Base-by-base conservation (phyloP, 345 rosid species). In the Hibiscus mutabilis region DNA sequence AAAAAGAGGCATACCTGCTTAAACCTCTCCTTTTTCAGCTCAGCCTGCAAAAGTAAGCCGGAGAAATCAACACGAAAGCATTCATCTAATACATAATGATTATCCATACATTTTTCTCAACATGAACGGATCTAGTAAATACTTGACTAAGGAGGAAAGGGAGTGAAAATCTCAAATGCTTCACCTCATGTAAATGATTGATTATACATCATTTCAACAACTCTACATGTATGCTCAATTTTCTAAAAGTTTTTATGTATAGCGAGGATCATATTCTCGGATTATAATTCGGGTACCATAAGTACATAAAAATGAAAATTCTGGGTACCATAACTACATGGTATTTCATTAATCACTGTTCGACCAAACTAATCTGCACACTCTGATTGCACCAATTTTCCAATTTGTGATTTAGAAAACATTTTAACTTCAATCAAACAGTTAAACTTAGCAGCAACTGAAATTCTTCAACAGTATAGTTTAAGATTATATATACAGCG, bases 1-100 rank as follows among this genome's bases (percentile, higher is more conserved):
- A 19, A 14, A 53, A 33, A n/a, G 47, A n/a, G 40, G 56, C 78
- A 47, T 56, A 80, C 87, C 86, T 82, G 84, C 73, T 80, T 72
- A 66, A 71, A 52, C 72, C 85, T 78, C 66, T 73, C 70, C 74
- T 77, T 76, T 15, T 75, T 77, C 73, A 70, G 74, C 70, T 79
- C 82, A 69, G 73, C 84, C 87, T 86, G 86, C 79, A 79, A 75
- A 55, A 42, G 35, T 0, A 3, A 10, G 33, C 29, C 31, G 0
- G 44, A 51, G 22, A 49, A 67, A 49, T 67, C 68, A 62, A 11
- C 72, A 74, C 8, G 9, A 21, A 16, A 18, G 59, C 3, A 55
- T 31, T 49, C 57, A 67, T 16, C 10, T 15, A 16, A 24, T 12
- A 13, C 55, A 47, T 66, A 25, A 66, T 69, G 47, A 52, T 13